Evolutionary conservation across 2,329 filamentous ascomycete genomes (phyloP).

Genomic region (Pseudocercospora cruenta): DNA sequence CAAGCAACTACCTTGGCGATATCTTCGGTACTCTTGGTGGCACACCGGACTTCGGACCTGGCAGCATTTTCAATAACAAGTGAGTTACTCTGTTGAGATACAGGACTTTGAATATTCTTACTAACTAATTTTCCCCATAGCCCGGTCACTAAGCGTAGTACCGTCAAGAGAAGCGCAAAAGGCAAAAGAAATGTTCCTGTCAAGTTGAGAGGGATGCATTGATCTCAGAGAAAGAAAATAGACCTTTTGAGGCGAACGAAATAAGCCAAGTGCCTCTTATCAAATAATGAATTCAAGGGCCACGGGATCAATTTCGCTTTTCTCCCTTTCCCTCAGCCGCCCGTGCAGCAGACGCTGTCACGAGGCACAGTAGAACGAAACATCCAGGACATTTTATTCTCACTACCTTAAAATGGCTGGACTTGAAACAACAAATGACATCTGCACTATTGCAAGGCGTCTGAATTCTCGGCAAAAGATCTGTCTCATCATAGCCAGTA

Average conservation of each 20-base stretch:
- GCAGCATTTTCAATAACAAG: slow-evolving; percentile 28
- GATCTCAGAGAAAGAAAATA: background rate
- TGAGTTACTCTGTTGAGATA: slow-evolving; percentile 3
- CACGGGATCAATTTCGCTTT: no score
- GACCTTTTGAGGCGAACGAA: no score
- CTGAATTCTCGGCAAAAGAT: no score
- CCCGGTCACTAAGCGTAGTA: slow-evolving; percentile 19
- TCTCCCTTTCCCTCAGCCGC: no score
- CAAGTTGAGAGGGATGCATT: background rate
- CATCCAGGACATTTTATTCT: no score
- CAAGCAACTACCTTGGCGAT: slow-evolving; percentile 63
- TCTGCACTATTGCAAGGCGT: no score
- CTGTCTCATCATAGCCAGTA: background rate
- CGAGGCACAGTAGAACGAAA: no score
- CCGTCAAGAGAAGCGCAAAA: slow-evolving; percentile 23
- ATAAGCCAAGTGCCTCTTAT: no score
- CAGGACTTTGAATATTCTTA: background rate
- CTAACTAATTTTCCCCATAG: background rate
- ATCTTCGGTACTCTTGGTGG: slow-evolving; percentile 70
- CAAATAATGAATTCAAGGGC: no score
- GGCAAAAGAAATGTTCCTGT: slow-evolving; percentile 18
- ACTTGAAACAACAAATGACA: no score
- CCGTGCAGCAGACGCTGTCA: no score
- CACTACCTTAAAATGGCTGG: no score
- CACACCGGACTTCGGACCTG: slow-evolving; percentile 29